Evolutionary conservation across 2,329 filamentous ascomycete species (phyloP).

Genomic region (Fusarium luffae): DNA sequence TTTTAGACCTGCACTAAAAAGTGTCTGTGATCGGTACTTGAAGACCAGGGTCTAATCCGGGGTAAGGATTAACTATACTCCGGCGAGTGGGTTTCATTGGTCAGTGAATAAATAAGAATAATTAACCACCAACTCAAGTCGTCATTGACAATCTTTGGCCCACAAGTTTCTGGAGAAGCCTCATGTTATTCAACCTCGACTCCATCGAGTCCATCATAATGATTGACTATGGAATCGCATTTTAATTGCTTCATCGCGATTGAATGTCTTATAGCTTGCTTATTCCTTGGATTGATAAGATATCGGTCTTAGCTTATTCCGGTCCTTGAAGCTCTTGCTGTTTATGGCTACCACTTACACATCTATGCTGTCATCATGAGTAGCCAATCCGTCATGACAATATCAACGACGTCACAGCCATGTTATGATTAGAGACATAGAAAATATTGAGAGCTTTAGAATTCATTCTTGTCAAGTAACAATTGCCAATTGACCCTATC

Average conservation of each 20-base stretch:
- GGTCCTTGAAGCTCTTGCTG: slow-evolving; percentile 15
- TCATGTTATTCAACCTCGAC: not conserved
- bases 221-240: slow-evolving; percentile 14
- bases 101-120: not conserved
- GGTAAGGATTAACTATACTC: slow-evolving; percentile 17
- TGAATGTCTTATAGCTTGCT: not conserved
- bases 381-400: slow-evolving; percentile 33
- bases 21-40: slow-evolving; percentile 4
- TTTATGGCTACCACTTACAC: slow-evolving; percentile 21
- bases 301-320: slow-evolving; percentile 12
- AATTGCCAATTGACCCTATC: slow-evolving; percentile 10
- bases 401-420: slow-evolving; percentile 37
- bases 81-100: not conserved
- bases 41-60: not conserved
- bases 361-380: slow-evolving; percentile 43
- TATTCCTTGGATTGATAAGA: not conserved
- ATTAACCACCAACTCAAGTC: slow-evolving; percentile 4
- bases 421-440: slow-evolving; percentile 3
- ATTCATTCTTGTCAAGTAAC: not conserved
- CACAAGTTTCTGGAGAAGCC: slow-evolving; percentile 5
- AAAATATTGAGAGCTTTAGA: slow-evolving; percentile 5
- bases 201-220: slow-evolving; percentile 17
- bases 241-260: slow-evolving; percentile 17
- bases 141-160: slow-evolving; percentile 29
- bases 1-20: slow-evolving; percentile 27